Evolutionary conservation across 2,329 filamentous ascomycete genomes (phyloP).

Genomic region (Ramularia endophylla): DNA sequence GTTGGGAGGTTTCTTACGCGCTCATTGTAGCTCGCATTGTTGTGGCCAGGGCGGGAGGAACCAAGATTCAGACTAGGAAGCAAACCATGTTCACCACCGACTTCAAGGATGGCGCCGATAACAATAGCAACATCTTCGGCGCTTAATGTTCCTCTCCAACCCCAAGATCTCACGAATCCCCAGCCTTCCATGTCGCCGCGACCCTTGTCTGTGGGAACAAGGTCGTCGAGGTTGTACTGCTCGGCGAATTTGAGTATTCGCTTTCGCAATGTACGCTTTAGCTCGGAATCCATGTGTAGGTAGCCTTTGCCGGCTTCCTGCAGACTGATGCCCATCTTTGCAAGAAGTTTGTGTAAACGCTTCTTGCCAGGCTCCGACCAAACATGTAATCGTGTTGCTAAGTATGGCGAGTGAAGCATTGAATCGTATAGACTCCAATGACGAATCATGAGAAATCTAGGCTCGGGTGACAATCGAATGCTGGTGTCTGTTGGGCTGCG

Average conservation of each 20-base stretch:
- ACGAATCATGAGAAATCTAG: conserved; percentile 82
- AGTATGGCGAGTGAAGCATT: conserved; percentile 95
- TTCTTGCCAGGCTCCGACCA: conserved; percentile 90
- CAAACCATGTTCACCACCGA: conserved; percentile 48
- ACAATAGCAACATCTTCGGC: conserved; percentile 93
- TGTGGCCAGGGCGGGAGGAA: conserved; percentile 7
- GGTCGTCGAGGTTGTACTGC: conserved; percentile 86
- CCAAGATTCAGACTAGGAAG: conserved; percentile 13
- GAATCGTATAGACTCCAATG: conserved; percentile 99
- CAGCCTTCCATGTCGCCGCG: conserved; percentile 75
- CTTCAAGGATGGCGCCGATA: conserved; percentile 85
- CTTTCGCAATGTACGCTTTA: conserved; percentile 80
- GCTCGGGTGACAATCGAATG: conserved; percentile 89
- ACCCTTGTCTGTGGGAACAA: conserved; percentile 71
- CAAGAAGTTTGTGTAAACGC: conserved; percentile 84
- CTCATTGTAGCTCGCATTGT: conserved; percentile 23
- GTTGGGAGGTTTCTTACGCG: conserved; percentile 27
- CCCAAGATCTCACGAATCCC: conserved; percentile 97
- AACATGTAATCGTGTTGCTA: conserved; percentile 84
- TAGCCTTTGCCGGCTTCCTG: conserved; percentile 94
- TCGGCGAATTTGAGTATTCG: conserved; percentile 88
- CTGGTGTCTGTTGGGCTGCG: conserved; percentile 84
- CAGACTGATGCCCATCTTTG: conserved; percentile 95
- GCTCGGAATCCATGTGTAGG: conserved; percentile 96
- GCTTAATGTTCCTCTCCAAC: conserved; percentile 89